phyloP scores from a whole-genome alignment of 306 rosid genomes.

The cucumber (Cucumis sativus) region DNA sequence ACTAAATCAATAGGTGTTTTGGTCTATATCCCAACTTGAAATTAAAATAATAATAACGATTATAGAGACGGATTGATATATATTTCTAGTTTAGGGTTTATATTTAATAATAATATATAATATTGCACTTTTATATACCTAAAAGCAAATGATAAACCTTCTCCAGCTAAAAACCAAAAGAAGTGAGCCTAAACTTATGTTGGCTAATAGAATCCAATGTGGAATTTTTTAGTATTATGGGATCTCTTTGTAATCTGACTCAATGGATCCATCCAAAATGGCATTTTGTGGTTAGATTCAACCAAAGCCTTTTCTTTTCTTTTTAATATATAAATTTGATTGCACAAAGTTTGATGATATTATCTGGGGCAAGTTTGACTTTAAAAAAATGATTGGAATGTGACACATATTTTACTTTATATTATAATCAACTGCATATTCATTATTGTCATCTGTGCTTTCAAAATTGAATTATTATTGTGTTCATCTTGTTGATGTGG shows the following conservation, averaged over 20 bases:
- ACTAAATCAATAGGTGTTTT: too few species aligned
- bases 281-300: background rate
- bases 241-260: background rate
- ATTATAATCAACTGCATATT: background rate
- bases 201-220: background rate
- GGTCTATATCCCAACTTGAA: too few species aligned
- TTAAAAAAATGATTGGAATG: background rate
- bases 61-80: too few species aligned
- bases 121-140: background rate
- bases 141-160: background rate
- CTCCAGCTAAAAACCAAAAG: background rate
- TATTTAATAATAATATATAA: background rate
- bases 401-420: background rate
- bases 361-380: background rate
- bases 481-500: background rate
- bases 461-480: too few species aligned
- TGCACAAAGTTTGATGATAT: background rate
- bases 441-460: background rate
- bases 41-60: too few species aligned
- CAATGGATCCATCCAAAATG: background rate
- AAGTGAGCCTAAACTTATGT: background rate
- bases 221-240: background rate
- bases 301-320: background rate
- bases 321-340: background rate
- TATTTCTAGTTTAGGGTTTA: too few species aligned